Evolutionary conservation across 768 basidiomycete species (phyloP), one percentile per base, ranked within the genome.

Genomic region (Panaeolus papilionaceus): DNA sequence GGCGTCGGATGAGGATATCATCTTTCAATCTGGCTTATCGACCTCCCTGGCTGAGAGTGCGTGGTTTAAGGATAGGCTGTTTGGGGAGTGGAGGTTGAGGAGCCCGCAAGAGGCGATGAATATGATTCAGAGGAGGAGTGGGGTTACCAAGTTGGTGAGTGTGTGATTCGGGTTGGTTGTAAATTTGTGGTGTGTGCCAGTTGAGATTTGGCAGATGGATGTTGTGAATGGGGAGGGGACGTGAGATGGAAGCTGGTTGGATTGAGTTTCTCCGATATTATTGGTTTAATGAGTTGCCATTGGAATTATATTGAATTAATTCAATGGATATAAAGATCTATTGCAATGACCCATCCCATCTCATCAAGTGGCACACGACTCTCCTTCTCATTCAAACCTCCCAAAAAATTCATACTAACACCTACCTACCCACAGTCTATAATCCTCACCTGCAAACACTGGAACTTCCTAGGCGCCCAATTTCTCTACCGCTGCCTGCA

Each of bases 401-500:
- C 33, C 5, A 33, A 33, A 5, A 33, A 33, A 33, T 5, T 5
- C 33, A 23, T 33, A 33, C 33, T 33, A 14, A 44, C 42, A 40
- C 39, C 23, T 23, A 40, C n/a, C 18, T 20, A 26, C 26, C 26
- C 44, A 40, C 63, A 93, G 91, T 84, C 90, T 1, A 89, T 94
- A 65, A 86, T 90, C 69, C 77, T 84, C 2, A 92, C 91, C 0
- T 93, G 91, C 74, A 85, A 82, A 68, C 81, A 81, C 7, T 93
- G 89, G 89, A 84, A 86, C 38, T 78, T 77, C 51, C 76, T 91
- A 4, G 91, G 86, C 20, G 80, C 85, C 11, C 90, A 93, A 73
- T 86, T 89, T 61, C 82, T 93, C 69, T 92, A 89, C 74, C 85
- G 87, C 8, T 91, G 83, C 71, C 80, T 94, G 38, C 90, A 90